Evolutionary conservation across 352 stramenopile genomes (phyloP), one percentile per base, ranked within the genome.

Genomic region (Phytophthora crassamura): DNA sequence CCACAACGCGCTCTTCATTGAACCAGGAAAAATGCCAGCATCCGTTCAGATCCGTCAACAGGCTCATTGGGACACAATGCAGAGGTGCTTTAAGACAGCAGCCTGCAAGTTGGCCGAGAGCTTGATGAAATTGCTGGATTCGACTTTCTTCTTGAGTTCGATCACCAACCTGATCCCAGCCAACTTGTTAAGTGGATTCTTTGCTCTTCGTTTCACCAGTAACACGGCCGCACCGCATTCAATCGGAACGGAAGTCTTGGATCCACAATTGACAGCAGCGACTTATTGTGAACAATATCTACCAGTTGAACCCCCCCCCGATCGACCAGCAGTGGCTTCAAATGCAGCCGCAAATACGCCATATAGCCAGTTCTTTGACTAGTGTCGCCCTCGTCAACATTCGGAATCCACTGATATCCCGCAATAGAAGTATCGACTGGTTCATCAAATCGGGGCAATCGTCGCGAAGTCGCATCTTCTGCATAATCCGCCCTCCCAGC

Each of bases 21-120:
- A 75, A 63, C 51, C 61, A 75, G 16, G 47, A 59, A 39, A 75
- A 75, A 65, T 68, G 61, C 61, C 67, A 75, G 18, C 39, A 18
- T 34, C 62, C 55, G 62, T 68, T 75, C 42, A 75, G 36, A 64
- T 75, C 55, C 43, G 68, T 70, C 57, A 77, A 59, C 39, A 77
- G 65, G 36, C 68, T 66, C 49, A 69, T 0, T 36, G 56, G 63
- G 49, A 53, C 60, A 25, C 68, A 77, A 43, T 63, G 7, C 8
- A 59, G 38, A 61, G 54, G 61, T 38, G 67, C 61, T 45, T 77
- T 74, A 11, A 77, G 7, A 25, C 68, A 73, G 30, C 42, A 57
- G 34, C 56, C 61, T 14, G 38, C 68, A 73, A 77, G 68, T 59
- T 73, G 63, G 40, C 53, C 68, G 39, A 76, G 12, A 5, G 64